Conservation (phyloP, 2,329 filamentous ascomycete genomes). For the Phialemonium atrogriseum region DNA sequence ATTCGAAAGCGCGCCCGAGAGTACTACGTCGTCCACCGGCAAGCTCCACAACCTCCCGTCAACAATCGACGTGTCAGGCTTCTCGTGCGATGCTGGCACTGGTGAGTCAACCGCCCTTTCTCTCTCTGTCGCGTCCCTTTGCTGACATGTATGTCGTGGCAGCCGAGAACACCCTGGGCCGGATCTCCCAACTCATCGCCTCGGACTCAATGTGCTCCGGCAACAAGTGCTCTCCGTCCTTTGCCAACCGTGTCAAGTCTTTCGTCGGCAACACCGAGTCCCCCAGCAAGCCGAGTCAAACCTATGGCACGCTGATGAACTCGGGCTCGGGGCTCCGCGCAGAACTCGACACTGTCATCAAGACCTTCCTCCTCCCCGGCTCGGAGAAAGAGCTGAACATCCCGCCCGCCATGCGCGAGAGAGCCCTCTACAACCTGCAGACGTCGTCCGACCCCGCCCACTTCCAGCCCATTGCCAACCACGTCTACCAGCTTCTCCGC, state of each 20-base stretch:
- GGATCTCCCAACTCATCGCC: conserved; percentile 25
- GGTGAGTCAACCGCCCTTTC: conserved; percentile 15
- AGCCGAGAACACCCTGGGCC: conserved; percentile 22
- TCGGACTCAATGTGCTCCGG: conserved; percentile 17
- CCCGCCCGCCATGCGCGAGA: conserved; percentile 29
- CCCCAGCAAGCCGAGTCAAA: background rate
- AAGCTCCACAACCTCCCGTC: conserved; percentile 10
- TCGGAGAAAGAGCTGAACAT: conserved; percentile 40
- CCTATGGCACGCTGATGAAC: conserved; percentile 8
- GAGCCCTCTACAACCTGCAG: conserved; percentile 26
- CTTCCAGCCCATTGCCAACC: conserved; percentile 34
- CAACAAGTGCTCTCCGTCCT: conserved; percentile 5
- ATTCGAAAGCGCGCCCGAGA: conserved; percentile 16
- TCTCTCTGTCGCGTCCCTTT: background rate
- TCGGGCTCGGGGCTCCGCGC: conserved; percentile 12
- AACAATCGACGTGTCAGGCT: conserved; percentile 9
- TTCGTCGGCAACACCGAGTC: conserved; percentile 8
- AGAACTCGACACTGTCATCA: conserved; percentile 30
- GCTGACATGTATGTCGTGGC: background rate
- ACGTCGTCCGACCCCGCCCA: conserved; percentile 26
- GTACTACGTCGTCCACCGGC: conserved; percentile 16
- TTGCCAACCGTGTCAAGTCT: conserved; percentile 8
- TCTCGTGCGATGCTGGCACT: conserved; percentile 21
- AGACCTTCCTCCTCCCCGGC: conserved; percentile 30
- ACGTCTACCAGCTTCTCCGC: conserved; percentile 35